Base-by-base conservation (phyloP, 2,329 filamentous ascomycete species). In the Sordariomycetes sp. region DNA sequence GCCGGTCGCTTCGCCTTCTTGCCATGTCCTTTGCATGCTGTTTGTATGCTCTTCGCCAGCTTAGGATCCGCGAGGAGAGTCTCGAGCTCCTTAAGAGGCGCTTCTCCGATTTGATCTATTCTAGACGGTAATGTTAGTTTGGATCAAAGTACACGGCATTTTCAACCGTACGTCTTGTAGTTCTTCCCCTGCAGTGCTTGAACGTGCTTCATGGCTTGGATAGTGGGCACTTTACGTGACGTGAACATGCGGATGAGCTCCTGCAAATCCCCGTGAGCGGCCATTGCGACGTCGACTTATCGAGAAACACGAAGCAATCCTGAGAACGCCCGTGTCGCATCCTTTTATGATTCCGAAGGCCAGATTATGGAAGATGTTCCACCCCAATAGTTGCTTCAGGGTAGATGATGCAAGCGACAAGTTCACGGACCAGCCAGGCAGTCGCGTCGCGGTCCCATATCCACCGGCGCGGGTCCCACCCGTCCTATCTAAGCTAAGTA, bases 231-330 rank as follows among this genome's bases (percentile, higher is more conserved):
- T 46, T 74, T 78, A 34, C 72, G 70, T 30, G 66, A 63, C 4
- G 71, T 79, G 43, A 79, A 57, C 35, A 79, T 61, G 30, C 73
- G 72, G 34, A 79, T 59, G 12, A 79, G 64, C 46, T 76, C 74
- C 44, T 79, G 72, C 16, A 79, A 54, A 42, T 79, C 74, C 39
- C 72, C 64, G 41, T 75, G 70, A 2, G 67, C 61, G 7, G 70
- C 63, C 72, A 76, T 75, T 21, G n/a, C 30, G 18, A 20, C 19
- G 18, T 31, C 9, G 16, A 11, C 15, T 29, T 29, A 15, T 15
- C 8, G 15, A 29, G 16, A 8, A 11, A 29, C 8, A 29, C 27
- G 15, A 29, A 29, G 14, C 8, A 29, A 9, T 15, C 8, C 14
- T 11, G 10, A 16, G 16, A 11, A 9, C 14, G 15, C 27, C 9